phyloP scores from a whole-genome alignment of 805 yeast genomes.

The Wickerhamiella allomyrinae region DNA sequence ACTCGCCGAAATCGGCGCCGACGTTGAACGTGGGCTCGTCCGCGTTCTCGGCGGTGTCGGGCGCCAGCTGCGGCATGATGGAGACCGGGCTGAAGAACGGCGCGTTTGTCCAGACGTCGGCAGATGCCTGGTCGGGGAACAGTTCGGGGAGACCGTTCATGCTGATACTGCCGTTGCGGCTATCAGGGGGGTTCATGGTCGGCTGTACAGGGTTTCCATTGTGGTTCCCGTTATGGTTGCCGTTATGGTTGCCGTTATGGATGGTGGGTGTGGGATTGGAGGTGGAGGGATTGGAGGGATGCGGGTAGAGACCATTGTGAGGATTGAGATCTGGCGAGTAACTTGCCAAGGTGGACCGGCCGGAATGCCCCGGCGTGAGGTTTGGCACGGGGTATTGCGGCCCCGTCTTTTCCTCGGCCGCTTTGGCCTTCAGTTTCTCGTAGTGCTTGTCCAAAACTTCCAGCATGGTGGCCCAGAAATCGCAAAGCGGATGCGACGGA shows the following conservation, averaged over 20 bases:
- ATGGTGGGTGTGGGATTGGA: too few species aligned
- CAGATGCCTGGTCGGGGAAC: too few species aligned
- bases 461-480: not conserved
- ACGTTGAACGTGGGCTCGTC: not conserved
- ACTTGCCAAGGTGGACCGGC: too few species aligned
- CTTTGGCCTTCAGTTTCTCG: not conserved
- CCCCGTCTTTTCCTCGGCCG: not conserved
- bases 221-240: too few species aligned
- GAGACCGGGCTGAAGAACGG: not conserved
- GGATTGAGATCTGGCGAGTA: too few species aligned
- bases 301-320: too few species aligned
- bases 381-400: not conserved
- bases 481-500: not conserved
- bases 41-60: not conserved
- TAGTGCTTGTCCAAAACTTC: not conserved
- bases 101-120: not conserved
- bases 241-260: too few species aligned
- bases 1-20: slow-evolving; percentile 1
- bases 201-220: too few species aligned
- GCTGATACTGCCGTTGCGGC: not conserved
- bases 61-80: not conserved
- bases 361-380: not conserved
- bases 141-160: not conserved
- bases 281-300: too few species aligned
- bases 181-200: too few species aligned